These are phyloP conservation scores for Endotrypanum monterogeii DNA, from an alignment of 208 protist species.

Conservation along the genomic window DNA sequence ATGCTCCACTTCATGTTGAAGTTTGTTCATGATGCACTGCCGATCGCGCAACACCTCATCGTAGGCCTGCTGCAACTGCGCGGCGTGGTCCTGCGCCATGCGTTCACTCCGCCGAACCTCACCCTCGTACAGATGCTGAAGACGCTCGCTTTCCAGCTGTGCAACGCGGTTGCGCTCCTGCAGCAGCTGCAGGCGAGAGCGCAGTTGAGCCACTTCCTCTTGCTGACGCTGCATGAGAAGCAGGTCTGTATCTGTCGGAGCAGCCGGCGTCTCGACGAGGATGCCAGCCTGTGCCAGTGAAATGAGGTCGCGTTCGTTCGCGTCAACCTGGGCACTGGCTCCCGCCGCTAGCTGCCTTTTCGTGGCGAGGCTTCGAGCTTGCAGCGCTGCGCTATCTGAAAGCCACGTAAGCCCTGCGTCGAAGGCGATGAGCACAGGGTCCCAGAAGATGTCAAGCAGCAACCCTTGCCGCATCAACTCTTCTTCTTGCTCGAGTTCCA, in stretches of 20 bases:
- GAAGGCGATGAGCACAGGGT: conserved; percentile 83
- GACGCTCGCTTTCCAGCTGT: conserved; percentile 51
- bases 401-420: conserved; percentile 88
- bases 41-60: conserved; percentile 76
- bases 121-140: conserved; percentile 48
- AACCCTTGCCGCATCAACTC: conserved; percentile 52
- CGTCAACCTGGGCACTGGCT: conserved; percentile 2
- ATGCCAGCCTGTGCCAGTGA: conserved; percentile 16
- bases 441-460: conserved; percentile 73
- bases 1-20: conserved; percentile 73
- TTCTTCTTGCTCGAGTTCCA: conserved; percentile 44
- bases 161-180: conserved; percentile 50
- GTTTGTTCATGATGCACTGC: conserved; percentile 56
- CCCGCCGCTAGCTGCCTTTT: background rate
- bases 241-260: conserved; percentile 51
- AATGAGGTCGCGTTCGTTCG: conserved; percentile 15
- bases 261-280: conserved; percentile 18
- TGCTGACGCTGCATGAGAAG: conserved; percentile 56
- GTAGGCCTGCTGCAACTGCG: conserved; percentile 73
- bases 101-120: conserved; percentile 69
- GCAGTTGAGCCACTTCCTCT: conserved; percentile 48
- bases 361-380: conserved; percentile 9
- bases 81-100: conserved; percentile 60
- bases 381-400: conserved; percentile 40
- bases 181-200: conserved; percentile 35